A percentile compares a stretch with the other conserved stretches of the same genome.
Conservation (phyloP, 1,139 yeast genomes). For the Yamadazyma sp. region DNA sequence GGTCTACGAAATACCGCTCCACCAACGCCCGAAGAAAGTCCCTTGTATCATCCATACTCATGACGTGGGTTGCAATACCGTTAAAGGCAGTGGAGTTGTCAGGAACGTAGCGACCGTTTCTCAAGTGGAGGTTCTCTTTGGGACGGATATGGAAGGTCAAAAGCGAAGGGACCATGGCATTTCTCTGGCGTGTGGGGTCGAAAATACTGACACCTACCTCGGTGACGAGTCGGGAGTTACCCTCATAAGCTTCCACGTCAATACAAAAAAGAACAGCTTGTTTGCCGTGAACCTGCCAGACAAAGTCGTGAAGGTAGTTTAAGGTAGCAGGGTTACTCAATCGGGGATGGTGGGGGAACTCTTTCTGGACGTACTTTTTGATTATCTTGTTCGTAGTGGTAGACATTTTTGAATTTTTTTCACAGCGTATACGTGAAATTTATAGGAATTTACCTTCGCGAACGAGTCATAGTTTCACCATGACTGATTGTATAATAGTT, state of each 20-base stretch:
- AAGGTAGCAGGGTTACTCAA: constrained; percentile 15
- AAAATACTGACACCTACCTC: constrained; percentile 71
- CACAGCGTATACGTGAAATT: too few relatives aligned
- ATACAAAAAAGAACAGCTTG: constrained; percentile 48
- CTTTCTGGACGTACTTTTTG: not conserved
- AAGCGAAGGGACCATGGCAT: constrained; percentile 42
- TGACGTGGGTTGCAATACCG: constrained; percentile 52
- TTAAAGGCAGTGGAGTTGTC: constrained; percentile 58
- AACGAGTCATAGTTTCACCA: too few relatives aligned
- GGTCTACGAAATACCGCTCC: constrained; percentile 34
- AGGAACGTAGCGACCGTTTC: constrained; percentile 62
- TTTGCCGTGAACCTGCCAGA: constrained; percentile 25
- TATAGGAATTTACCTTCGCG: too few relatives aligned
- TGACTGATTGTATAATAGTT: too few relatives aligned
- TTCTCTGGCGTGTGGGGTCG: constrained; percentile 52
- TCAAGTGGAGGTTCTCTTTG: constrained; percentile 42
- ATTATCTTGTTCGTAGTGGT: too few relatives aligned
- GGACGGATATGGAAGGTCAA: constrained; percentile 58
- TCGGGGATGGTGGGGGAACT: constrained; percentile 13
- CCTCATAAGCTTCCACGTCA: constrained; percentile 71
- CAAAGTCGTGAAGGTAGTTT: constrained; percentile 11
- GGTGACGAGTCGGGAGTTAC: constrained; percentile 46
- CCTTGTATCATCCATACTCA: constrained; percentile 36
- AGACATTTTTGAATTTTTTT: too few relatives aligned
- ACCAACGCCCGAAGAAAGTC: constrained; percentile 43